Evolutionary conservation across 106 monocot species (phyloP), one percentile per base, ranked within the genome.

Genomic region (Triglochin maritima): DNA sequence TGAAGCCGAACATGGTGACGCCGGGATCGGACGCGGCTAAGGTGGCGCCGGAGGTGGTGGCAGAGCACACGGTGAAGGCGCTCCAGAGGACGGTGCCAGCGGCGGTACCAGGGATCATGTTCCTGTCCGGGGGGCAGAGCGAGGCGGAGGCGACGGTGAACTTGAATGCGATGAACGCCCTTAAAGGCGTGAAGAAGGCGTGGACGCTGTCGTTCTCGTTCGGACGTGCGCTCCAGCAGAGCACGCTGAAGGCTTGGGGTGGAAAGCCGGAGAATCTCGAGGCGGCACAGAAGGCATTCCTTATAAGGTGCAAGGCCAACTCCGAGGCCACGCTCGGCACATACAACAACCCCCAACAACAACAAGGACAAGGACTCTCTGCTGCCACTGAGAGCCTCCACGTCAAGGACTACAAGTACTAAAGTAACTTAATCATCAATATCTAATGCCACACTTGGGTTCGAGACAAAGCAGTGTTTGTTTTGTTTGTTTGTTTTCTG

Each of bases 1-100:
- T 74, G 66, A 74, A 74, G 60, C 74, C 74, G 50, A 74, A 74
- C 74, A 74, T 74, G 74, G 74, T 74, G 14, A 74, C 66, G 14
- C 74, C 74, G 6, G 74, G 74, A 0, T 74, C 74, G 13, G 60
- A 74, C 4, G 56, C 66, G 4, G 44, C 13, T 12, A 74, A 74
- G 74, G 67, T 65, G 66, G 57, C 56, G 13, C 74, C 74, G 43
- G 66, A 58, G 49, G 44, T 59, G 48, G 66, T 67, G n/a, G 74
- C 66, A 6, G 50, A 74, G 74, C 57, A 67, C 74, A 74, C 74
- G 2, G 65, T 74, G 15, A 44, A 59, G 17, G 74, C 74, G 2
- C 66, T 74, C 7, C 74, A 66, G 66, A 66, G 74, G 74, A 74
- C 74, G 2, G 74, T 66, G 7, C 74, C 74, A 3, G 66, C 74